phyloP scores from a whole-genome alignment of 2,329 filamentous ascomycete genomes.

The Achaetomium macrosporum region DNA sequence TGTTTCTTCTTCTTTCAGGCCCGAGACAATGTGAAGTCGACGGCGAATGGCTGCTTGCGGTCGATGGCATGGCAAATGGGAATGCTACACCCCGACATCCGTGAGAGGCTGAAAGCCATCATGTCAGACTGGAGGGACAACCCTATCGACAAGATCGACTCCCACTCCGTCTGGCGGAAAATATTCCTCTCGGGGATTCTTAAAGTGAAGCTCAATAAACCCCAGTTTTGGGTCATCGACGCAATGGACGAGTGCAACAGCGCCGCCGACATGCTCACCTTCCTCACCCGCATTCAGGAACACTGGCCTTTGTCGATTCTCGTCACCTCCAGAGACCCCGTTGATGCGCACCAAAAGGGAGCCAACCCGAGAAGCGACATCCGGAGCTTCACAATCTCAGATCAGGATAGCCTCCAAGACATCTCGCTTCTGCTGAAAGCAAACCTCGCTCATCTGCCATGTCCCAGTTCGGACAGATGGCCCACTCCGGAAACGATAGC shows the following conservation, averaged over 20 bases:
- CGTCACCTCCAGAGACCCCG: constrained; percentile 24
- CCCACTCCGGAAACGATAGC: constrained; percentile 12
- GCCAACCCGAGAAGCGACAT: constrained; percentile 14
- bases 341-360: constrained; percentile 12
- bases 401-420: constrained; percentile 24
- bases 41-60: constrained; percentile 21
- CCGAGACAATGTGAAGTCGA: constrained; percentile 36
- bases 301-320: constrained; percentile 26
- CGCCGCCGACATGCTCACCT: constrained; percentile 21
- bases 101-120: constrained; percentile 13
- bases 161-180: constrained; percentile 26
- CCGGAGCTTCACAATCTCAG: constrained; percentile 19
- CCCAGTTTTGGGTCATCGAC: constrained; percentile 32
- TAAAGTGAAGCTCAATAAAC: constrained; percentile 17
- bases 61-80: constrained; percentile 31
- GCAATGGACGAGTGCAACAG: constrained; percentile 29
- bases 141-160: constrained; percentile 23
- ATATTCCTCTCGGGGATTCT: constrained; percentile 24
- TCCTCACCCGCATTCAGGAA: constrained; percentile 24
- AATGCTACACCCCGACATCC: constrained; percentile 21
- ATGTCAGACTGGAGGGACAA: constrained; percentile 17
- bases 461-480: constrained; percentile 10
- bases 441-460: constrained; percentile 23
- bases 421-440: constrained; percentile 24
- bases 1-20: constrained; percentile 22